Conservation (phyloP, 257 asterid species). For the Mentha longifolia region DNA sequence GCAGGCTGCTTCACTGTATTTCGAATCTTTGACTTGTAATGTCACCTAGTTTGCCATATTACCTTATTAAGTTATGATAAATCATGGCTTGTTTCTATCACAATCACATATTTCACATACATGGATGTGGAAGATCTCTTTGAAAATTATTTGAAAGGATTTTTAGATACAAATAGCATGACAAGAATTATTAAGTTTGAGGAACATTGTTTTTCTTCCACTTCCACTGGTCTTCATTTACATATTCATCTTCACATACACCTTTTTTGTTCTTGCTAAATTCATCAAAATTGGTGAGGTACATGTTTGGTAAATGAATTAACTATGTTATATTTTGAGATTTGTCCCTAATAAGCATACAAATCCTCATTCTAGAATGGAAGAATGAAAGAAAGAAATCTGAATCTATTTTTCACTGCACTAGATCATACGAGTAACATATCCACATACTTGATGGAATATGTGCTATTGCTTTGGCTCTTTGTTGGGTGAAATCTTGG, state of each 20-base stretch:
- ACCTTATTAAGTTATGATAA: not conserved
- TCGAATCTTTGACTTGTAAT: not conserved
- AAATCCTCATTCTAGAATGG: not conserved
- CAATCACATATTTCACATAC: not conserved
- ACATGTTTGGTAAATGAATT: not conserved
- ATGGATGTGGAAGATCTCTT: not conserved
- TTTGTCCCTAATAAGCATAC: not conserved
- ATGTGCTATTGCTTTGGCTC: not conserved
- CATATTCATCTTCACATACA: not conserved
- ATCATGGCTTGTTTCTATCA: constrained; percentile 4
- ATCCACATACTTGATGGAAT: too few relatives aligned
- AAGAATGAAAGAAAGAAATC: not conserved
- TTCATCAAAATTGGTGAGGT: not conserved
- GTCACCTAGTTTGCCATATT: not conserved
- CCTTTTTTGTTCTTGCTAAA: not conserved
- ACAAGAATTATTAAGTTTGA: constrained; percentile 6
- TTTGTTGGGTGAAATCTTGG: not conserved
- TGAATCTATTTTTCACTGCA: constrained; percentile 6
- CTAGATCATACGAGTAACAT: too few relatives aligned
- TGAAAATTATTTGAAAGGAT: not conserved
- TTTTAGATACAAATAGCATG: too few relatives aligned
- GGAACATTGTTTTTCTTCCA: too few relatives aligned
- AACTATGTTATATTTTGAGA: not conserved
- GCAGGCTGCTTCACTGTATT: too few relatives aligned
- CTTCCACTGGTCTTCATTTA: not conserved